These are phyloP conservation scores for Paramecium sexaurelia DNA, from an alignment of 73 alveolate species.

Conservation along the genomic window DNA sequence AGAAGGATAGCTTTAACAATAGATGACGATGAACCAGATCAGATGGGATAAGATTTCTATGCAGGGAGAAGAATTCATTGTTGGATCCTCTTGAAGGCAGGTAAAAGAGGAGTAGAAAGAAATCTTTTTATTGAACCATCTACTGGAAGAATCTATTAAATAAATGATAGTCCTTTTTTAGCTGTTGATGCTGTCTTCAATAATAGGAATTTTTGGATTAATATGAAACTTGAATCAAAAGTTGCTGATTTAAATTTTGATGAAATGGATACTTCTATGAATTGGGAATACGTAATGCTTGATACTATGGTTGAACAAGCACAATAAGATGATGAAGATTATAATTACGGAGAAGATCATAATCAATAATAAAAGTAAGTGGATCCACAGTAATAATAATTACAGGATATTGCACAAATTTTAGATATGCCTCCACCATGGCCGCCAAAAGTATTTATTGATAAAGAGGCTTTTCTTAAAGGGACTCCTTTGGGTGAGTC, in stretches of 20 bases:
- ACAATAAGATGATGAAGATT: slow-evolving; percentile 78
- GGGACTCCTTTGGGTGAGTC: slow-evolving; percentile 93
- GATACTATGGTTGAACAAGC: slow-evolving; percentile 73
- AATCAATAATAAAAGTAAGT: slow-evolving; percentile 68
- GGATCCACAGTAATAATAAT: slow-evolving; percentile 71
- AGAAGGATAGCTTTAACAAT: slow-evolving; percentile 83
- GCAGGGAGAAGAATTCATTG: slow-evolving; percentile 91
- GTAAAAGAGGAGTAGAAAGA: slow-evolving; percentile 84
- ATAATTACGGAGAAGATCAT: slow-evolving; percentile 74
- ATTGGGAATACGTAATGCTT: slow-evolving; percentile 97
- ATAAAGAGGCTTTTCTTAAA: slow-evolving; percentile 83
- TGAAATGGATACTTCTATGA: slow-evolving; percentile 78
- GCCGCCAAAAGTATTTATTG: slow-evolving; percentile 89
- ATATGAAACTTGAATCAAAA: slow-evolving; percentile 82
- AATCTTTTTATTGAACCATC: slow-evolving; percentile 96
- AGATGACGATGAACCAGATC: slow-evolving; percentile 94
- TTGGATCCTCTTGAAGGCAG: slow-evolving; percentile 95
- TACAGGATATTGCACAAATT: slow-evolving; percentile 73
- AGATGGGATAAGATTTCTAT: slow-evolving; percentile 83
- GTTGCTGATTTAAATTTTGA: slow-evolving; percentile 78
- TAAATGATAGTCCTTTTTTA: slow-evolving; percentile 87
- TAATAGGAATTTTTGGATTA: slow-evolving; percentile 95
- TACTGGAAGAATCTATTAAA: slow-evolving; percentile 92
- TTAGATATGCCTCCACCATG: slow-evolving; percentile 97
- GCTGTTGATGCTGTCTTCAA: slow-evolving; percentile 95